Conservation (phyloP, 2,329 filamentous ascomycete species). For the Colletotrichum chrysophilum region DNA sequence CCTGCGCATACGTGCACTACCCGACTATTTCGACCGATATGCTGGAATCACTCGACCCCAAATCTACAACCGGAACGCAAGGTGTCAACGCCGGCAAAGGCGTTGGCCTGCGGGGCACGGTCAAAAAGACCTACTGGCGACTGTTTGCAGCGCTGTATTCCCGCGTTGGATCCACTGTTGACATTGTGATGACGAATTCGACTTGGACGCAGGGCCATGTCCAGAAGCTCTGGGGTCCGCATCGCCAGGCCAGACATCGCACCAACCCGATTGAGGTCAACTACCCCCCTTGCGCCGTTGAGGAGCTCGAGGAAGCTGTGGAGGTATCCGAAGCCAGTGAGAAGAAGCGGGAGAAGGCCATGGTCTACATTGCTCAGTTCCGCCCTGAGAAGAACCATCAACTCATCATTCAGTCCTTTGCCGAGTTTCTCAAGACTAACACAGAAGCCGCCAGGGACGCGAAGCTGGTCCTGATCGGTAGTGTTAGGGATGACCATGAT, state of each 20-base stretch:
- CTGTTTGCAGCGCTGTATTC: slow-evolving; percentile 84
- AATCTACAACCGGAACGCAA: slow-evolving; percentile 60
- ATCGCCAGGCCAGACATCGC: slow-evolving; percentile 48
- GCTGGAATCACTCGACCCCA: slow-evolving; percentile 80
- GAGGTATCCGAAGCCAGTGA: slow-evolving; percentile 74
- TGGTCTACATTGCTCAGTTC: slow-evolving; percentile 97
- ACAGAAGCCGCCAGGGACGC: slow-evolving; percentile 58
- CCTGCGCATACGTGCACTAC: slow-evolving; percentile 95
- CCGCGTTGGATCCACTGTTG: slow-evolving; percentile 80
- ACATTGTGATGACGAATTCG: slow-evolving; percentile 97
- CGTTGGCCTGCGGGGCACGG: slow-evolving; percentile 69
- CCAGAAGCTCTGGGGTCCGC: slow-evolving; percentile 76
- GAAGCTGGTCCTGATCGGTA: slow-evolving; percentile 84
- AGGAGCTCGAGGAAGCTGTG: slow-evolving; percentile 78
- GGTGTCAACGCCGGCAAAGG: slow-evolving; percentile 87
- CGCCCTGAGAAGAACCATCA: slow-evolving; percentile 96
- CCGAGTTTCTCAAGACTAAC: slow-evolving; percentile 69
- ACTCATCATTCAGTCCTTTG: slow-evolving; percentile 84
- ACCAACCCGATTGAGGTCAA: slow-evolving; percentile 72
- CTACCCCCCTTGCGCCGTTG: slow-evolving; percentile 91
- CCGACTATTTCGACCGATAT: slow-evolving; percentile 98
- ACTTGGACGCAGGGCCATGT: slow-evolving; percentile 92
- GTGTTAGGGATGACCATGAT: slow-evolving; percentile 85
- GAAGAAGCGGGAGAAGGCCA: slow-evolving; percentile 68
- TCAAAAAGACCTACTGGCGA: slow-evolving; percentile 86